Conservation (phyloP, 1,284 basidiomycete species). For the Puccinia hordei region DNA sequence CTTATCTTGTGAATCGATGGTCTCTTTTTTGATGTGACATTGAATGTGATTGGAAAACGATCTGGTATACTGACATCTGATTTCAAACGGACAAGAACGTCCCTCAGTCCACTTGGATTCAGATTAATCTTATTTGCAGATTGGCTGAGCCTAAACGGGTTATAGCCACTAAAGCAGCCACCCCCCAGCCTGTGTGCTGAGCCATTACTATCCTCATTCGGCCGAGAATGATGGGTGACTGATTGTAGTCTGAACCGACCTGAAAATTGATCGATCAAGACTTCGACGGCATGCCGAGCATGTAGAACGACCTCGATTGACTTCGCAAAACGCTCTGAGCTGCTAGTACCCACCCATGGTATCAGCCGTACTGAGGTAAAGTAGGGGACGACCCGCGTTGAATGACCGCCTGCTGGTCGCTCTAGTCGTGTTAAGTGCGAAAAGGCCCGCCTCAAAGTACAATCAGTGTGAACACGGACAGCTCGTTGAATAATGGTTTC, state of each 20-base stretch:
- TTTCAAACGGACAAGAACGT: slow-evolving; percentile 37
- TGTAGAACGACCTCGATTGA: slow-evolving; percentile 43
- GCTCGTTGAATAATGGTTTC: slow-evolving; percentile 30
- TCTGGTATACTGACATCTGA: slow-evolving; percentile 25
- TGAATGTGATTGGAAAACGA: not conserved
- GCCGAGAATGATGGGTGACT: not conserved
- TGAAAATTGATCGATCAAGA: slow-evolving; percentile 44
- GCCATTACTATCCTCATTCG: not conserved
- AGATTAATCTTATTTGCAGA: slow-evolving; percentile 27
- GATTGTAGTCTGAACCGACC: slow-evolving; percentile 46
- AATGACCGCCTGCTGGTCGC: not conserved
- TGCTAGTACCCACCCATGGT: slow-evolving; percentile 11
- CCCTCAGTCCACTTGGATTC: slow-evolving; percentile 34
- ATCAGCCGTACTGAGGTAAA: slow-evolving; percentile 34
- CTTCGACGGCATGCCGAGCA: slow-evolving; percentile 31
- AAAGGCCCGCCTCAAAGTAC: slow-evolving; percentile 29
- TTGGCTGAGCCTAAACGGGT: not conserved
- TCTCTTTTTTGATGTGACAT: not conserved
- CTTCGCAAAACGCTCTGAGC: slow-evolving; percentile 23
- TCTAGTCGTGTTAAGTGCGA: slow-evolving; percentile 23
- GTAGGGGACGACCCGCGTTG: slow-evolving; percentile 12
- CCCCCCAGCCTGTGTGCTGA: not conserved
- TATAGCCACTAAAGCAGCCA: not conserved
- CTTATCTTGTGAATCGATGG: not conserved
- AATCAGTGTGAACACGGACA: slow-evolving; percentile 42